Conservation (phyloP, 768 basidiomycete genomes). For the Cyclocybe cylindracea region DNA sequence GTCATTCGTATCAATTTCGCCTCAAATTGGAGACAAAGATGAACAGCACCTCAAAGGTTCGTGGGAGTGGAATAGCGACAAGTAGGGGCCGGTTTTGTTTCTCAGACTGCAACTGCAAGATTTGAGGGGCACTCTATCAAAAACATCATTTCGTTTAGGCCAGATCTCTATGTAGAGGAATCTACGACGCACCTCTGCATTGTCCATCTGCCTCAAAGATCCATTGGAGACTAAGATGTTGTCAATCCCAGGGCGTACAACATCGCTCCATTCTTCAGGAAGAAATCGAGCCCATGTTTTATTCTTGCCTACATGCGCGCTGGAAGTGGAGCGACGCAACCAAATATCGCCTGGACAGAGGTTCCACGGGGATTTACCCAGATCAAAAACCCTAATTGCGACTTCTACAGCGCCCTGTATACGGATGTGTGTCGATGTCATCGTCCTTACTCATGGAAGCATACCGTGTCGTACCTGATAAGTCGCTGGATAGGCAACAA, state of each 20-base stretch:
- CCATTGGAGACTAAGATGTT: background rate
- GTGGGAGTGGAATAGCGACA: no score
- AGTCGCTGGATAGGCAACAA: background rate
- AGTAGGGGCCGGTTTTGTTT: no score
- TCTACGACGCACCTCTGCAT: no score
- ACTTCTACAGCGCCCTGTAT: background rate
- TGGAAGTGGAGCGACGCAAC: background rate
- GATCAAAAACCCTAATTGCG: background rate
- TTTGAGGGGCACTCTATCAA: no score
- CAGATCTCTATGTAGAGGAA: no score
- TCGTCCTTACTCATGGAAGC: background rate
- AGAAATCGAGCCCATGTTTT: background rate
- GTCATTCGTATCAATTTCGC: no score
- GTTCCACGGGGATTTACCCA: background rate
- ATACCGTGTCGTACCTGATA: background rate
- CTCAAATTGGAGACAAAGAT: no score
- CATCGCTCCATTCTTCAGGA: background rate
- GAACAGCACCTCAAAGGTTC: no score
- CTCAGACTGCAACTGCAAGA: no score
- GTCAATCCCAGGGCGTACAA: background rate
- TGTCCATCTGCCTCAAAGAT: no score
- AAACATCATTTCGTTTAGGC: no score
- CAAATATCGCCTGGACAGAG: background rate
- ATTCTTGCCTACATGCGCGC: background rate
- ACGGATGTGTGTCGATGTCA: no score